These are phyloP conservation scores for Porphyrellus cyaneotinctus DNA, from an alignment of 768 basidiomycete species.

Conservation along the genomic window DNA sequence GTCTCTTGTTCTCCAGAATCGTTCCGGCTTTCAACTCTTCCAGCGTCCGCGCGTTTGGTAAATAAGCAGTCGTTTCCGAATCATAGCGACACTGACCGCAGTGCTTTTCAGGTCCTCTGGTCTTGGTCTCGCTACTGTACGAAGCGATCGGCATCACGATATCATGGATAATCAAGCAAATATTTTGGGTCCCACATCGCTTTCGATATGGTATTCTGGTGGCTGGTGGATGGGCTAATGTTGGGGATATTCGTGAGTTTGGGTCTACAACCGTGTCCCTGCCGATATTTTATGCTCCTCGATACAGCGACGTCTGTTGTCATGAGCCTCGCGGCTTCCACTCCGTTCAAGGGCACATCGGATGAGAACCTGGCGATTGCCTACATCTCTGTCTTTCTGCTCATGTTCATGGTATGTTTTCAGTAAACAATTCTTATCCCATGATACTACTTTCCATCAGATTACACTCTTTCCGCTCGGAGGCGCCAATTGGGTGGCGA, in stretches of 20 bases:
- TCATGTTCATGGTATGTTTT: slow-evolving; percentile 52
- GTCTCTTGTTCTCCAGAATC: slow-evolving; percentile 68
- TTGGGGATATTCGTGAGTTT: slow-evolving; percentile 63
- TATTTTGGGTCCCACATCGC: slow-evolving; percentile 76
- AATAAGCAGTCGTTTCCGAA: slow-evolving; percentile 2
- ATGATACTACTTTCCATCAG: slow-evolving; percentile 26
- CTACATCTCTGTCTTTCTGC: slow-evolving; percentile 58
- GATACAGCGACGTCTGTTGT: slow-evolving; percentile 58
- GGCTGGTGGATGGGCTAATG: slow-evolving; percentile 67
- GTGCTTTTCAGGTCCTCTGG: slow-evolving; percentile 49
- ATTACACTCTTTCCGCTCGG: slow-evolving; percentile 65
- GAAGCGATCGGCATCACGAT: slow-evolving; percentile 50
- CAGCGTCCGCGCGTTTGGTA: slow-evolving; percentile 54
- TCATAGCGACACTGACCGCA: neutral
- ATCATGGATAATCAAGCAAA: slow-evolving; percentile 51
- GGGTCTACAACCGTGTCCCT: neutral
- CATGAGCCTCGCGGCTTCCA: slow-evolving; percentile 54
- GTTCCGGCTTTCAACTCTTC: slow-evolving; percentile 59
- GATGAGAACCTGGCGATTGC: slow-evolving; percentile 65
- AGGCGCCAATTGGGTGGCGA: slow-evolving; percentile 47
- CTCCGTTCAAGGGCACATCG: slow-evolving; percentile 55
- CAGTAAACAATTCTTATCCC: neutral
- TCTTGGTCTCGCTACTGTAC: slow-evolving; percentile 59
- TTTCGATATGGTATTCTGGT: slow-evolving; percentile 69
- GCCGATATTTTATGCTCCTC: neutral